Conservation (phyloP, 768 basidiomycete genomes). For the Termitomyces heimii region DNA sequence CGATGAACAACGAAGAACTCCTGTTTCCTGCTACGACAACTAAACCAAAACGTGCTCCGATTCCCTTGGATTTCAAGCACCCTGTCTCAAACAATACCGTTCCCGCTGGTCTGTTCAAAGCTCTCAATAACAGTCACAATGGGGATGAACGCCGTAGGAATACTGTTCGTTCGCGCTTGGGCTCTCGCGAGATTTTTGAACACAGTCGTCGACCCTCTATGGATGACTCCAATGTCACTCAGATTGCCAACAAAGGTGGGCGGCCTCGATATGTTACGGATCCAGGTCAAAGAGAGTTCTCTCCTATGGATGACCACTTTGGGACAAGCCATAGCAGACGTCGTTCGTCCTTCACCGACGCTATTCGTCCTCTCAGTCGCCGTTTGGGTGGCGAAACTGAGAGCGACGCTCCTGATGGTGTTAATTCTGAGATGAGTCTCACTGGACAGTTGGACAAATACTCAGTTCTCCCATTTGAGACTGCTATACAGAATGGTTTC, state of each 20-base stretch:
- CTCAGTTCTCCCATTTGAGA: conserved; percentile 56
- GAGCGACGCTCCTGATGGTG: conserved; percentile 31
- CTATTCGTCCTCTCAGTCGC: conserved; percentile 28
- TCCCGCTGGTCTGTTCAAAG: conserved; percentile 84
- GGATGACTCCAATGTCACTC: conserved; percentile 66
- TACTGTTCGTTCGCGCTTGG: conserved; percentile 68
- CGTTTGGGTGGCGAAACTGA: conserved; percentile 17
- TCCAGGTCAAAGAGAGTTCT: conserved; percentile 30
- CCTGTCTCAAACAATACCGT: conserved; percentile 60
- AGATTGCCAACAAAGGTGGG: conserved; percentile 57
- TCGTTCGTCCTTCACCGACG: conserved; percentile 53
- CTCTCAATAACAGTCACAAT: conserved; percentile 48
- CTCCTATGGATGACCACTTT: conserved; percentile 33
- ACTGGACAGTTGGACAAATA: conserved; percentile 54
- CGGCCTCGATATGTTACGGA: conserved; percentile 54
- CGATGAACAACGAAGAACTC: conserved; percentile 18
- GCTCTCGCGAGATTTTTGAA: conserved; percentile 70
- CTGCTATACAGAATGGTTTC: conserved; percentile 68
- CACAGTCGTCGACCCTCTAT: conserved; percentile 65
- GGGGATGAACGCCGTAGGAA: conserved; percentile 65
- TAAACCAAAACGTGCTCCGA: conserved; percentile 61
- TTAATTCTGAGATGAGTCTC: conserved; percentile 40
- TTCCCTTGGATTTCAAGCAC: conserved; percentile 69
- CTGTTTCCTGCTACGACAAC: conserved; percentile 17
- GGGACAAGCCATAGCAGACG: conserved; percentile 34